A percentile compares a stretch with the other conserved stretches of the same genome.
These are phyloP conservation scores for Moesziomyces parantarcticus DNA, from an alignment of 1,284 basidiomycete species.

Conservation along the genomic window DNA sequence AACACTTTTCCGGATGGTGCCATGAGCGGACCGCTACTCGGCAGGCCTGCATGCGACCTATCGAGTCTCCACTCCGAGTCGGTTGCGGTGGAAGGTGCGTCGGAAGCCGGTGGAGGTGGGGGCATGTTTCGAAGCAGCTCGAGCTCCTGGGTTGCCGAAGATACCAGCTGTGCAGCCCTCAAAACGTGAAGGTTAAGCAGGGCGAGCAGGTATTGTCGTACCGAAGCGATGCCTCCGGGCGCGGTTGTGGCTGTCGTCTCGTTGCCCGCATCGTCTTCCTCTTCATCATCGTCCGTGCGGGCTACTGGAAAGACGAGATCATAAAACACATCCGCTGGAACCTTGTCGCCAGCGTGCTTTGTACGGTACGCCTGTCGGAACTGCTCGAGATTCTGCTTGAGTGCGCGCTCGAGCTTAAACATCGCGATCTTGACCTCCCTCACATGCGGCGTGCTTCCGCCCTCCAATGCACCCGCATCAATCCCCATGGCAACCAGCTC, in stretches of 20 bases:
- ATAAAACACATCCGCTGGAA: slow-evolving; percentile 37
- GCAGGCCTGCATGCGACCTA: slow-evolving; percentile 1
- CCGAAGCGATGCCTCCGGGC: slow-evolving; percentile 24
- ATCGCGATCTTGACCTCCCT: slow-evolving; percentile 60
- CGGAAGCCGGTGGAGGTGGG: slow-evolving; percentile 12
- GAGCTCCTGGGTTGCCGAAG: slow-evolving; percentile 54
- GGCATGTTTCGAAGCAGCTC: slow-evolving; percentile 57
- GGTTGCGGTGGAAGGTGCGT: neutral
- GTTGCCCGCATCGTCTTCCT: slow-evolving; percentile 15
- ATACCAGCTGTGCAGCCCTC: slow-evolving; percentile 23
- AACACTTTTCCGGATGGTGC: slow-evolving; percentile 57
- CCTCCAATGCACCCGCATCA: neutral
- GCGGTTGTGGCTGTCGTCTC: slow-evolving; percentile 1
- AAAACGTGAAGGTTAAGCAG: slow-evolving; percentile 58
- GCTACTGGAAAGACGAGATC: slow-evolving; percentile 36
- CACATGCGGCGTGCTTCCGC: slow-evolving; percentile 9
- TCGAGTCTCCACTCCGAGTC: slow-evolving; percentile 59
- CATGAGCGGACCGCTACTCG: slow-evolving; percentile 52
- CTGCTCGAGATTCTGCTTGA: slow-evolving; percentile 46
- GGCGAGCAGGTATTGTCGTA: slow-evolving; percentile 58
- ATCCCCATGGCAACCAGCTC: slow-evolving; percentile 13
- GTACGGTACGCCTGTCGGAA: slow-evolving; percentile 39
- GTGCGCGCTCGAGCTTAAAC: slow-evolving; percentile 54
- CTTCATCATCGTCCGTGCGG: slow-evolving; percentile 19
- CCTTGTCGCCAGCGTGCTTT: slow-evolving; percentile 5